Conservation (phyloP, 192 early-diverging fungal species). For the Thoreauomyces humboldtii region DNA sequence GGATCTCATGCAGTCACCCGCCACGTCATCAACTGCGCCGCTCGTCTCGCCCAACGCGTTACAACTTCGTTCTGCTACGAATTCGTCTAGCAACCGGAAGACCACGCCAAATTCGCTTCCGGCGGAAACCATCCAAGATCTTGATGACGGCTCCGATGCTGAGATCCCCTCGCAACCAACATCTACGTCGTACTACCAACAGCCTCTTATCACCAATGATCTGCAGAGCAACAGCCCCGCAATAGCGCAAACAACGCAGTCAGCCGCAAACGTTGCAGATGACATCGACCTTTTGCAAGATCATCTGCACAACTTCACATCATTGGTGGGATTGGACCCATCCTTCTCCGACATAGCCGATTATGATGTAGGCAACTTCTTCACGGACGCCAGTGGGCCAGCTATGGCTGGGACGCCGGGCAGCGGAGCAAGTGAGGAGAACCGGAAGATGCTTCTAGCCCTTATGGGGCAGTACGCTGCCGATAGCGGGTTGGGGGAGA, state of each 20-base stretch:
- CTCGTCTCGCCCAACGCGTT: not conserved
- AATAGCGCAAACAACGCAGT: not conserved
- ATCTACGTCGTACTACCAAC: not conserved
- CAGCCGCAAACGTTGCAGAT: constrained; percentile 36
- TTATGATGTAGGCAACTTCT: constrained; percentile 1
- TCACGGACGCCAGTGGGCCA: not conserved
- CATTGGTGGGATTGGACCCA: constrained; percentile 25
- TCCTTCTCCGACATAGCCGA: not conserved
- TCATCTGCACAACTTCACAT: constrained; percentile 30
- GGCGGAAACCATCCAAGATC: no score
- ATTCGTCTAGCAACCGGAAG: no score
- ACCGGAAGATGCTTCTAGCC: not conserved
- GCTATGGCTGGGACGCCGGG: not conserved
- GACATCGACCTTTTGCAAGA: constrained; percentile 46
- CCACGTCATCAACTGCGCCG: not conserved
- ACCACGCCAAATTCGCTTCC: no score
- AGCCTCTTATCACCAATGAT: constrained; percentile 9
- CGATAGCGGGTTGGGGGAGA: not conserved
- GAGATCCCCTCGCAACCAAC: no score
- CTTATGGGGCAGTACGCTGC: not conserved
- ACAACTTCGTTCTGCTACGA: no score
- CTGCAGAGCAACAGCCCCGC: constrained; percentile 8
- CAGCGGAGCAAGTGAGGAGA: not conserved
- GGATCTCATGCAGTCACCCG: not conserved
- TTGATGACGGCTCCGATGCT: no score